phyloP scores from a whole-genome alignment of 768 basidiomycete species.

The Suillus clintonianus region DNA sequence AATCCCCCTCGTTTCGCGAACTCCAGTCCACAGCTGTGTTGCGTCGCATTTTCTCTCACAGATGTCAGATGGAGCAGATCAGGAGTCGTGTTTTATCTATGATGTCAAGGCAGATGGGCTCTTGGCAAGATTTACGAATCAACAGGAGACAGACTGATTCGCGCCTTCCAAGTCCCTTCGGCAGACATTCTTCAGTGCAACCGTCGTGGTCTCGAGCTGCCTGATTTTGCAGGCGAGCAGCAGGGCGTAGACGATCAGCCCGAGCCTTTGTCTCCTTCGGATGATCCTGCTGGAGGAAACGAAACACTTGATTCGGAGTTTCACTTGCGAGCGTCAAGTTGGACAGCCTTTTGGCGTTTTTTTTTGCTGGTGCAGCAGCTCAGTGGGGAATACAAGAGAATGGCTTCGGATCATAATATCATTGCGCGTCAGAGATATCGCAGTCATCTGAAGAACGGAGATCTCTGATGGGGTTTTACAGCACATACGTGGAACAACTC shows the following conservation, averaged over 20 bases:
- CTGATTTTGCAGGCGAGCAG: neutral
- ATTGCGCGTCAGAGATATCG: neutral
- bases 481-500: neutral
- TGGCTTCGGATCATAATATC: neutral
- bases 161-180: neutral
- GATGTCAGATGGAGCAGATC: neutral
- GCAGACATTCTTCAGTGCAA: neutral
- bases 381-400: neutral
- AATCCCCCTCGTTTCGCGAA: neutral
- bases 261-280: neutral
- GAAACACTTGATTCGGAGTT: neutral
- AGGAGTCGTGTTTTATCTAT: neutral
- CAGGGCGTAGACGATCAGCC: neutral
- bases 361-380: neutral
- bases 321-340: neutral
- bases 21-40: neutral
- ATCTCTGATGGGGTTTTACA: neutral
- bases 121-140: neutral
- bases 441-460: neutral
- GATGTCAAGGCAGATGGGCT: neutral
- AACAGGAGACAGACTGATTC: neutral
- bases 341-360: neutral
- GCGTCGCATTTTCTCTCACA: neutral
- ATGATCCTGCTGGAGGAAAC: neutral
- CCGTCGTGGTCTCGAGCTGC: neutral